Evolutionary conservation across 305 asterid genomes (phyloP).

Genomic region (Nicotiana rustica): DNA sequence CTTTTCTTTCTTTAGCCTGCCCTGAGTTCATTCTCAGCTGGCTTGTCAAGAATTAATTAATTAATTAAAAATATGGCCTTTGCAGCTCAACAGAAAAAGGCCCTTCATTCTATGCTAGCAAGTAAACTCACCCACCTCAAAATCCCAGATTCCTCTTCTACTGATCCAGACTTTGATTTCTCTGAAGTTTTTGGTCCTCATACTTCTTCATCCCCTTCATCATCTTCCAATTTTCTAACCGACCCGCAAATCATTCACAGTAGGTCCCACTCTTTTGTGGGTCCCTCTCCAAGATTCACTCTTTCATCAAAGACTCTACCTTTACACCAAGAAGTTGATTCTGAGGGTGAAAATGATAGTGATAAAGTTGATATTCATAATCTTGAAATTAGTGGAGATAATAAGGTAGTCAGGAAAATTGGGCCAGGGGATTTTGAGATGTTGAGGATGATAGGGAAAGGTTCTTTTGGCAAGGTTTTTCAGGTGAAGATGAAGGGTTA

Average conservation of each 20-base stretch:
- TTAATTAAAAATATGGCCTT: constrained; percentile 33
- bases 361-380: constrained; percentile 27
- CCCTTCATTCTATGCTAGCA: constrained; percentile 65
- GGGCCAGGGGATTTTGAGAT: constrained; percentile 90
- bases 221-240: constrained; percentile 59
- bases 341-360: constrained; percentile 47
- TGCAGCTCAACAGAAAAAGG: constrained; percentile 49
- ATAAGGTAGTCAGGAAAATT: constrained; percentile 44
- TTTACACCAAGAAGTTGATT: constrained; percentile 55
- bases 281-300: constrained; percentile 87
- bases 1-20: neutral
- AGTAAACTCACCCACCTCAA: constrained; percentile 67
- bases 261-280: constrained; percentile 87
- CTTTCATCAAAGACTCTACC: constrained; percentile 75
- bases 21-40: constrained; percentile 31
- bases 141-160: constrained; percentile 63
- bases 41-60: neutral
- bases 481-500: constrained; percentile 75
- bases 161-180: constrained; percentile 73
- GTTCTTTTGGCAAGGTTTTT: constrained; percentile 95
- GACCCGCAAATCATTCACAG: constrained; percentile 78
- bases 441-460: constrained; percentile 86
- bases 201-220: constrained; percentile 53
- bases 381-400: constrained; percentile 30
- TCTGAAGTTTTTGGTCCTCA: constrained; percentile 75